Percentiles rank a stretch among this genome's conserved stretches.
phyloP scores from a whole-genome alignment of 2,329 filamentous ascomycete species.

The Colletotrichum simmondsii region DNA sequence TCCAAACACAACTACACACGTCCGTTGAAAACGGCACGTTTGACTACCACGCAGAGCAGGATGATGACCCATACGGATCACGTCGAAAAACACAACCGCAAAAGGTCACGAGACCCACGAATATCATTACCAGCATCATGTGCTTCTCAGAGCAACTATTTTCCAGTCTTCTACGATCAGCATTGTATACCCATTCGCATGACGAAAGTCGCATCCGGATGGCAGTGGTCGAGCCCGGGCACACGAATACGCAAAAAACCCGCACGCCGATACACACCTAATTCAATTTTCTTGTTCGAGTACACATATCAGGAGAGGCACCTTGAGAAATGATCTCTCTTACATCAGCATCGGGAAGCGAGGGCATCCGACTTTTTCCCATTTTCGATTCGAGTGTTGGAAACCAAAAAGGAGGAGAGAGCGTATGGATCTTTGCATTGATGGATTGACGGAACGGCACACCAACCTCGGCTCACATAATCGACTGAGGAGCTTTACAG shows the following conservation, averaged over 20 bases:
- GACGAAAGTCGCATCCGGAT: constrained; percentile 23
- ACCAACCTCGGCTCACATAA: not conserved
- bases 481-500: not conserved
- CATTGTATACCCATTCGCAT: constrained; percentile 28
- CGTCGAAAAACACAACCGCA: not conserved
- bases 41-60: not conserved
- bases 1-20: not conserved
- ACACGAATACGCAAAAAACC: constrained; percentile 4
- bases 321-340: not conserved
- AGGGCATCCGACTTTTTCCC: constrained; percentile 16
- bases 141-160: constrained; percentile 7
- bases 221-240: constrained; percentile 1
- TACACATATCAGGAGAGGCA: constrained; percentile 1
- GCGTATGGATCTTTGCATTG: constrained; percentile 10
- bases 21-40: not conserved
- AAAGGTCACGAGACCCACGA: constrained; percentile 1
- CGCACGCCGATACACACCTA: constrained; percentile 6
- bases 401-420: constrained; percentile 17
- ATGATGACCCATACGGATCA: not conserved
- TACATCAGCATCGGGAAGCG: constrained; percentile 27
- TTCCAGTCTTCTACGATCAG: constrained; percentile 2
- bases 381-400: not conserved
- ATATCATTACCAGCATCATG: constrained; percentile 17
- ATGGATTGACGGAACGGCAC: not conserved
- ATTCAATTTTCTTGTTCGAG: constrained; percentile 4